Percentiles rank a stretch among this genome's conserved stretches.
phyloP scores from a whole-genome alignment of 108 stramenopile species.

The Cylindrotheca fusiformis region DNA sequence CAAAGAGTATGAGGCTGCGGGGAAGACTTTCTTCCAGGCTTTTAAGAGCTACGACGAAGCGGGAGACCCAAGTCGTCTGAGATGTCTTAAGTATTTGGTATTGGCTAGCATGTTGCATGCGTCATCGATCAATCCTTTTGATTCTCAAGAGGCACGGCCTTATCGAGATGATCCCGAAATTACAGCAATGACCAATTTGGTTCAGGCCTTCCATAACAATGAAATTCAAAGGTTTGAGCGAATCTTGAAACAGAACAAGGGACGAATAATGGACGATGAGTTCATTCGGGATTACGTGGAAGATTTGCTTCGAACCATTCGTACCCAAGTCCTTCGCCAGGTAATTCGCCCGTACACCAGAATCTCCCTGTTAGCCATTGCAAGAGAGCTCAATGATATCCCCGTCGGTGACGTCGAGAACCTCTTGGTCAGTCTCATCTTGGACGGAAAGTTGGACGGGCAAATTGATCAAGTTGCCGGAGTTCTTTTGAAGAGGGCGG shows the following conservation, averaged over 20 bases:
- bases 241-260: constrained; percentile 76
- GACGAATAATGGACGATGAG: constrained; percentile 90
- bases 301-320: constrained; percentile 87
- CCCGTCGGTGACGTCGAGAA: constrained; percentile 82
- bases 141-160: constrained; percentile 91
- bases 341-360: constrained; percentile 87
- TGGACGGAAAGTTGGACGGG: constrained; percentile 82
- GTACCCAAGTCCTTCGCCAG: constrained; percentile 83
- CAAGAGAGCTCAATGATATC: constrained; percentile 85
- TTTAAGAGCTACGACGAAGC: constrained; percentile 96
- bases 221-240: constrained; percentile 72
- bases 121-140: constrained; percentile 91
- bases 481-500: constrained; percentile 39
- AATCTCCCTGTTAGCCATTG: constrained; percentile 73
- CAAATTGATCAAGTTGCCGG: constrained; percentile 78
- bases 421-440: constrained; percentile 80
- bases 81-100: constrained; percentile 91
- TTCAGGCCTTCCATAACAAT: constrained; percentile 86
- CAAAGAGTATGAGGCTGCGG: constrained; percentile 75
- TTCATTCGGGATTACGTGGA: constrained; percentile 87
- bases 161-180: constrained; percentile 94
- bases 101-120: constrained; percentile 91
- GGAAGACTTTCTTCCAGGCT: constrained; percentile 88
- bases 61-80: constrained; percentile 80
- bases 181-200: constrained; percentile 90